Evolutionary conservation across 2,329 filamentous ascomycete species (phyloP), one percentile per base, ranked within the genome.

Genomic region (Curvularia sp.): DNA sequence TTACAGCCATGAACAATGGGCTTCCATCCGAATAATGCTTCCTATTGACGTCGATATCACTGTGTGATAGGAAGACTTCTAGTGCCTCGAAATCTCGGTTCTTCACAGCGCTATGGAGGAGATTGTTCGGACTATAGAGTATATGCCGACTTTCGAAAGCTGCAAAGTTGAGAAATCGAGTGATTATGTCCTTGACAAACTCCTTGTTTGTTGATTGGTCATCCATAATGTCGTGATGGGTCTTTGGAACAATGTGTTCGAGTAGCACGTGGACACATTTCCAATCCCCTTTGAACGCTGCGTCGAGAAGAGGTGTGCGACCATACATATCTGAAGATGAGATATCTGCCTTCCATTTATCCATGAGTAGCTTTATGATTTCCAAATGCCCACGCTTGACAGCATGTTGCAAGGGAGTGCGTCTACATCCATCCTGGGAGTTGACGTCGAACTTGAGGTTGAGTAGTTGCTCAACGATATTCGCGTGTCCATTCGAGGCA

Each of bases 11-110:
- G 5, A 10, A 6, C 3, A 58, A n/a, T n/a, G n/a, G n/a, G n/a
- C n/a, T n/a, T n/a, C n/a, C n/a, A n/a, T n/a, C n/a, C n/a, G n/a
- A n/a, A n/a, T n/a, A n/a, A n/a, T n/a, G n/a, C n/a, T n/a, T n/a
- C n/a, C n/a, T n/a, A n/a, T 58, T 48, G 7, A 58, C 41, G 4
- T 55, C 12, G 22, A 58, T 38, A 1, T 52, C 13, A 2, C 12
- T 12, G 10, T 38, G 3, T 1, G 15, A 28, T 18, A 58, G 4
- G 9, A 58, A 31, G 12, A 26, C 3, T 24, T 1, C 10, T 22
- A 55, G 30, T 1, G 33, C 1, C 10, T 55, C 42, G 2, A 26
- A 30, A 2, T 51, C 41, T 4, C 7, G 20, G 1, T 13, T 42
- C 1, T 0, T 0, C 20, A 4, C 26, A 24, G 56, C 51, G 1